Evolutionary conservation across 1,139 yeast species (phyloP), one percentile per base, ranked within the genome.

Genomic region (Zhuliangozyma parablackwelliae): DNA sequence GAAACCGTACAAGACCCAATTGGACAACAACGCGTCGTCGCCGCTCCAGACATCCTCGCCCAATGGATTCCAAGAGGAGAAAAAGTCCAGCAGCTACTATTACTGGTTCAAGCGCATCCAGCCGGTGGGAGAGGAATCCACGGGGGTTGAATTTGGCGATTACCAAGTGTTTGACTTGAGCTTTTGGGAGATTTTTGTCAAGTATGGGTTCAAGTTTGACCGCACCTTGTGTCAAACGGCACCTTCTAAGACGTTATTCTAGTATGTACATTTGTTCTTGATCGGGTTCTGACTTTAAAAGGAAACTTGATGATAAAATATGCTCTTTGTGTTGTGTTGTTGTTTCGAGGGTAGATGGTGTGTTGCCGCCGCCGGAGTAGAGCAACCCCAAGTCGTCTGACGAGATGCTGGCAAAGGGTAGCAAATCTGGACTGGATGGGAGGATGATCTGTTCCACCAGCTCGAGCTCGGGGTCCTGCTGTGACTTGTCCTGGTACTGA

Each of bases 151-250:
- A 36, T 51, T 57, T 37, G 72, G 72, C 2, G 75, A 70, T 43
- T 70, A 58, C 45, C 69, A 66, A 43, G 70, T 69, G 10, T 70
- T 70, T 51, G 75, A 69, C 48, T 60, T 69, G 45, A 54, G 54
- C 27, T 49, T 61, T 20, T 70, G 76, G 76, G 75, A 70, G 32
- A 63, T 65, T 11, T 63, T 61, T 46, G 50, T 61, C 26, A 70
- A 69, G 44, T 48, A 56, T 44, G 70, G 65, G 5, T 68, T 66
- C 48, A 61, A 56, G 43, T 61, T 65, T 44, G 72, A 66, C 37
- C 49, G 48, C 25, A 55, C 44, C 29, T 49, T 59, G 37, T 56
- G 64, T 43, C 67, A 61, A 42, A 35, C 48, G 25, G 57, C 51
- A 33, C 69, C 71, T 16, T 53, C 65, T 10, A 51, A 48, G 28